phyloP scores from a whole-genome alignment of 345 rosid species.

The Eucalyptus sp. region DNA sequence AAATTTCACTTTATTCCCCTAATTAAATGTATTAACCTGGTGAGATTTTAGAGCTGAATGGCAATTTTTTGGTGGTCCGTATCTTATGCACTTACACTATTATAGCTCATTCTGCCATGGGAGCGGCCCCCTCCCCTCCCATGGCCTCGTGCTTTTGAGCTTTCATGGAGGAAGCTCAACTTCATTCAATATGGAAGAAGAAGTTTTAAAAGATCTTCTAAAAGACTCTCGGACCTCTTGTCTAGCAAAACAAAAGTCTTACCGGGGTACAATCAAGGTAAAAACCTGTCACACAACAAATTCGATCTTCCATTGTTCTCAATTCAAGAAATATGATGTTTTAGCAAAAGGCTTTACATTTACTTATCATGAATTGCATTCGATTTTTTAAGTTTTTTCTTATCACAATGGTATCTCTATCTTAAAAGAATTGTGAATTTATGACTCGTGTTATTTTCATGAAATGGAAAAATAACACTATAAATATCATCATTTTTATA shows the following conservation, averaged over 20 bases:
- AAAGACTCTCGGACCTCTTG: background rate
- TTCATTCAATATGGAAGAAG: background rate
- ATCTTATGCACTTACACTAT: background rate
- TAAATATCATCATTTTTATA: no score
- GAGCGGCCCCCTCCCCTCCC: background rate
- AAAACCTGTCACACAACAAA: background rate
- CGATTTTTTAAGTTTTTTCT: no score
- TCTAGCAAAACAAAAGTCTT: background rate
- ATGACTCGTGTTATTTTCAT: fast-evolving
- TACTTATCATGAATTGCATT: background rate
- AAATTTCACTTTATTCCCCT: background rate
- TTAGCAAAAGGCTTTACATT: no score
- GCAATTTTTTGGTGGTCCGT: background rate
- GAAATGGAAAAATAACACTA: background rate
- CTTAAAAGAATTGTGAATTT: background rate
- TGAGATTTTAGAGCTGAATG: background rate
- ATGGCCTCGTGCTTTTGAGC: background rate
- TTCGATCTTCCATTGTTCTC: background rate
- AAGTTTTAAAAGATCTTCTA: background rate
- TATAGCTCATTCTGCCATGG: background rate
- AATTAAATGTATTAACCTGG: background rate
- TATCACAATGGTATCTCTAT: no score
- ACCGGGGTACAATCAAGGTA: background rate
- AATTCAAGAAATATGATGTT: background rate
- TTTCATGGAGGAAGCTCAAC: background rate